A percentile compares a stretch with the other conserved stretches of the same genome.
phyloP scores from a whole-genome alignment of 1,284 basidiomycete species.

The Vanrija sp. region DNA sequence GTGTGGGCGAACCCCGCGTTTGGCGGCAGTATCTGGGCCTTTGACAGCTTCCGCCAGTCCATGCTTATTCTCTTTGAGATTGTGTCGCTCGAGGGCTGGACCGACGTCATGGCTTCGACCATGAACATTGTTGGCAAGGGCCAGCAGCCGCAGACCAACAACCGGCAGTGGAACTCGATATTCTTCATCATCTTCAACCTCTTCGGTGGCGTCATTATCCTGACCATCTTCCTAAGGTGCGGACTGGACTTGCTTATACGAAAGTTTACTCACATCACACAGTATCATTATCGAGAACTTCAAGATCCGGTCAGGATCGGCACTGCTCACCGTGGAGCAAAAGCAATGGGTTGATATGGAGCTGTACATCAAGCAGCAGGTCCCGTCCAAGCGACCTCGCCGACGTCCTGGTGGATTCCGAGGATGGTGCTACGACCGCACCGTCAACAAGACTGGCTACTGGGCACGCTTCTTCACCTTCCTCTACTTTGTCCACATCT shows the following conservation, averaged over 20 bases:
- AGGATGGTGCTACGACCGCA: constrained; percentile 85
- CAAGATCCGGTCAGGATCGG: constrained; percentile 75
- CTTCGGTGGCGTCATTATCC: constrained; percentile 83
- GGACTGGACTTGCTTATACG: constrained; percentile 18
- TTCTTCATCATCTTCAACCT: constrained; percentile 94
- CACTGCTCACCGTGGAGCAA: constrained; percentile 80
- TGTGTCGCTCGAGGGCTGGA: constrained; percentile 93
- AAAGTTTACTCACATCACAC: not conserved
- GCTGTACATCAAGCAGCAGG: constrained; percentile 81
- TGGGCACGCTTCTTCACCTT: constrained; percentile 82
- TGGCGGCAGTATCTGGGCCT: constrained; percentile 72
- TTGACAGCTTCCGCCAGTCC: constrained; percentile 81
- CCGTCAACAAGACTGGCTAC: constrained; percentile 87
- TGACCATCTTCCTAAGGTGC: constrained; percentile 82
- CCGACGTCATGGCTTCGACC: constrained; percentile 79
- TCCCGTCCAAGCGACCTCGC: constrained; percentile 62
- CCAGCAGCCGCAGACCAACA: constrained; percentile 67
- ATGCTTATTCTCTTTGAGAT: constrained; percentile 95
- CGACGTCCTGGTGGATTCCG: constrained; percentile 46
- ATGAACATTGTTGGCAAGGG: constrained; percentile 72
- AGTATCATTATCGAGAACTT: constrained; percentile 93
- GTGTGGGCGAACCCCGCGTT: constrained; percentile 84
- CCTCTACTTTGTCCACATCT: constrained; percentile 78
- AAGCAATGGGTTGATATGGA: constrained; percentile 92
- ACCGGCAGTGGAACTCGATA: constrained; percentile 74